Percentiles rank a stretch among this genome's conserved stretches.
phyloP scores from a whole-genome alignment of 768 basidiomycete species.

The Leucocoprinus sp. region DNA sequence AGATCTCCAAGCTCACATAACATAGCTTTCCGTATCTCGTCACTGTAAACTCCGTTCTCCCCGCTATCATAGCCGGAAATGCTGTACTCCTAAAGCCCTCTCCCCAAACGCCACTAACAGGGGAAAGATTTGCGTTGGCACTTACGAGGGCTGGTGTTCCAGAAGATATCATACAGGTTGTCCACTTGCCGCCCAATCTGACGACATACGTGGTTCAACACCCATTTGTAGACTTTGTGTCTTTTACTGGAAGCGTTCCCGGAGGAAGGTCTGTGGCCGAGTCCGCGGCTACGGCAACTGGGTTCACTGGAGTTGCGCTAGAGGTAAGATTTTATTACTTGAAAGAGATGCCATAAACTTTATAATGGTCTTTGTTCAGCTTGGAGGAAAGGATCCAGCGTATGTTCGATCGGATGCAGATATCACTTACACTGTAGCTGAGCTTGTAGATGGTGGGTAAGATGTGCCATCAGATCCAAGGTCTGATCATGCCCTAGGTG shows the following conservation, averaged over 20 bases:
- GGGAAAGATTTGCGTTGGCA: constrained; percentile 68
- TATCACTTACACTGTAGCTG: constrained; percentile 69
- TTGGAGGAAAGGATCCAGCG: constrained; percentile 97
- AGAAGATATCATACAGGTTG: constrained; percentile 58
- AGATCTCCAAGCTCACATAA: neutral
- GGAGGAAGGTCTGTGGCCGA: constrained; percentile 70
- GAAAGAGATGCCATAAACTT: neutral
- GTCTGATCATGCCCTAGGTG: constrained; percentile 37
- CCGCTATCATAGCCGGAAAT: constrained; percentile 87
- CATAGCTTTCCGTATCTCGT: constrained; percentile 82
- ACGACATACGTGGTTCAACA: constrained; percentile 57
- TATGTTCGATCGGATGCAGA: constrained; percentile 88
- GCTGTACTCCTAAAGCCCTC: constrained; percentile 90
- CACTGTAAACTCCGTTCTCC: constrained; percentile 86
- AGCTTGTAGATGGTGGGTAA: constrained; percentile 80
- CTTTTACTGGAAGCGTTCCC: constrained; percentile 81
- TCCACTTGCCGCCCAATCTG: constrained; percentile 63
- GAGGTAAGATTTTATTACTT: constrained; percentile 42
- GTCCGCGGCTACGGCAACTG: constrained; percentile 53
- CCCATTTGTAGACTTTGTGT: constrained; percentile 66
- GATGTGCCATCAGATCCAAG: neutral
- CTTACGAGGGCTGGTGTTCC: constrained; percentile 77
- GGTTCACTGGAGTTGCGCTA: constrained; percentile 82
- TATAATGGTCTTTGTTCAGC: constrained; percentile 30
- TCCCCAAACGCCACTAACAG: constrained; percentile 88